Evolutionary conservation across 257 asterid genomes (phyloP), one percentile per base, ranked within the genome.

Genomic region (Capsicum baccatum): DNA sequence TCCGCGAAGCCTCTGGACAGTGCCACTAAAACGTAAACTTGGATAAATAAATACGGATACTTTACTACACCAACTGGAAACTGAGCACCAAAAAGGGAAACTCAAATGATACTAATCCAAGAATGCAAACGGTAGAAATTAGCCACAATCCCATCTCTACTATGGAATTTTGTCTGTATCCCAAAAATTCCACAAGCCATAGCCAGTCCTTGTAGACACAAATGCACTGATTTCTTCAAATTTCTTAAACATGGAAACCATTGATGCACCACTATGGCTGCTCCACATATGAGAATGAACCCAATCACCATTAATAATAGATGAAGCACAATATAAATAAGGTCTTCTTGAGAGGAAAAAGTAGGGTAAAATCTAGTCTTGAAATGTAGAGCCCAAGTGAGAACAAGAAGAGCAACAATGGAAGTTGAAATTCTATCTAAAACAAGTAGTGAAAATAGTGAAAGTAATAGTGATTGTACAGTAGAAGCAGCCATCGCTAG

Each of bases 301-400:
- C 98, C 98, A 83, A 95, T 95, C 86, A 95, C 98, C 98, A 94
- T 95, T n/a, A 92, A 26, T 92, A 95, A 84, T 85, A 97, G 99
- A 84, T 95, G 99, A 90, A 94, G 87, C 70, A 94, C 98, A 86
- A 92, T 91, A 87, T 85, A 95, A 85, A 94, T 88, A 83, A 87
- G 95, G 89, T 89, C 89, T 80, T 92, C 91, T 83, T 91, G 90
- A 13, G 94, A 87, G 39, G 92, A 89, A 15, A 89, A 88, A 68
- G 33, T 26, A 26, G 97, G 90, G 64, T 88, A 60, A 86, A 92
- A 95, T 88, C 98, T 95, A 50, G 92, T 83, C 85, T 87, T 86
- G 93, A 90, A 95, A 60, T 87, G 89, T 73, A 95, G 84, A 71
- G 97, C 92, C 98, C 98, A 95, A 57, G 83, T 84, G 79, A 90